Base-by-base conservation (phyloP, 306 rosid genomes). In the Cucurbita pepo region DNA sequence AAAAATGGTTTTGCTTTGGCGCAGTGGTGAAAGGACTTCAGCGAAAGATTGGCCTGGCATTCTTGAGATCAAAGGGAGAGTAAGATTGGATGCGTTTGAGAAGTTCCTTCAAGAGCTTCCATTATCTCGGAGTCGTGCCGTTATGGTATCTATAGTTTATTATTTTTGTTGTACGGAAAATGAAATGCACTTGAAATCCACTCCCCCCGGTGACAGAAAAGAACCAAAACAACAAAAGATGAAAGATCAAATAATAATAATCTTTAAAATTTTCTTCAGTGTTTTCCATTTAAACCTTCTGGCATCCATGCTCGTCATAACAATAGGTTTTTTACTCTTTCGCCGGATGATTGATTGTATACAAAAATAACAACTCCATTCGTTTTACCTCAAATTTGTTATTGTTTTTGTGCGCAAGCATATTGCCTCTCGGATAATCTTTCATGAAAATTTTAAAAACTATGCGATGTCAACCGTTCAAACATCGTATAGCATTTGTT, bases 1-100 rank as follows among this genome's bases (percentile, higher is more conserved):
- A 4, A 34, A 80, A 78, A 78, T 79, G 56, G 44, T 8, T 73
- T 69, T 77, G 48, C 59, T 58, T 76, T 73, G 77, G 72, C 89
- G 79, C 84, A 95, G 99, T 48, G 97, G 99, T 8, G 96, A 91
- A 77, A 95, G 81, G 88, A 76, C 88, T 69, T 81, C 87, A 43
- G 83, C 86, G 10, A 89, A 81, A 57, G 97, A 85, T 58, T 95
- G 99, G 99, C 91, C 97, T 60, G 85, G 86, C 43, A 75, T 79
- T 80, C 87, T 95, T 40, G 99, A 95, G 81, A 88, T 95, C 76
- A 95, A 95, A 83, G 99, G 99, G 61, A 91, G 97, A 83, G 99
- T 95, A 53, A 88, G 92, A 73, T 92, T 91, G 5, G 95, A 91
- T 59, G 91, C 96, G 44, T 95, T 95, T 77, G 91, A 91, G 82